These are phyloP conservation scores for Ajuga reptans DNA, from an alignment of 305 asterid species.

Conservation along the genomic window DNA sequence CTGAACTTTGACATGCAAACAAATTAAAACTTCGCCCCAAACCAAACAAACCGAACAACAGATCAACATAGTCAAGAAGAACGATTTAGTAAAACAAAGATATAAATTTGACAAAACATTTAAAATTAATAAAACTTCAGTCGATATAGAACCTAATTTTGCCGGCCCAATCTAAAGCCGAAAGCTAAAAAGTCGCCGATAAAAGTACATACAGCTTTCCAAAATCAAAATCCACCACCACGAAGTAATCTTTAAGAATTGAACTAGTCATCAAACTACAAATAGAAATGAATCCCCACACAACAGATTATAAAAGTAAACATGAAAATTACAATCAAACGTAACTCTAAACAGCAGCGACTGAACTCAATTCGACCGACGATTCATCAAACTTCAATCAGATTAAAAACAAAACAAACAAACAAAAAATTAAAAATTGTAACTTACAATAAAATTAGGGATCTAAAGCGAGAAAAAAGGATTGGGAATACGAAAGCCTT, in stretches of 20 bases:
- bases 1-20: constrained; percentile 10
- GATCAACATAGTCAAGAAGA: constrained; percentile 6
- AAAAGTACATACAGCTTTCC: not conserved
- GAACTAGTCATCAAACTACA: constrained; percentile 12
- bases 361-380: constrained; percentile 8
- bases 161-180: constrained; percentile 34
- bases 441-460: constrained; percentile 23
- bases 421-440: too few species aligned
- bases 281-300: constrained; percentile 10
- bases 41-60: constrained; percentile 10
- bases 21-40: not conserved
- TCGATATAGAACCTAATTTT: constrained; percentile 16
- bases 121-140: constrained; percentile 4
- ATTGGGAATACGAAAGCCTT: constrained; percentile 21
- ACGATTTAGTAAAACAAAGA: not conserved
- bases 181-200: constrained; percentile 25
- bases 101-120: not conserved
- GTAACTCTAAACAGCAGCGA: constrained; percentile 1
- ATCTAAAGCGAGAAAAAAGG: constrained; percentile 24
- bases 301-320: not conserved
- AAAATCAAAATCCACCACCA: constrained; percentile 8
- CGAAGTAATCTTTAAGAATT: constrained; percentile 13
- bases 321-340: not conserved
- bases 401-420: too few species aligned
- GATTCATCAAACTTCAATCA: constrained; percentile 10